phyloP scores from a whole-genome alignment of 2,329 filamentous ascomycete genomes.

The Monosporascus sp. region DNA sequence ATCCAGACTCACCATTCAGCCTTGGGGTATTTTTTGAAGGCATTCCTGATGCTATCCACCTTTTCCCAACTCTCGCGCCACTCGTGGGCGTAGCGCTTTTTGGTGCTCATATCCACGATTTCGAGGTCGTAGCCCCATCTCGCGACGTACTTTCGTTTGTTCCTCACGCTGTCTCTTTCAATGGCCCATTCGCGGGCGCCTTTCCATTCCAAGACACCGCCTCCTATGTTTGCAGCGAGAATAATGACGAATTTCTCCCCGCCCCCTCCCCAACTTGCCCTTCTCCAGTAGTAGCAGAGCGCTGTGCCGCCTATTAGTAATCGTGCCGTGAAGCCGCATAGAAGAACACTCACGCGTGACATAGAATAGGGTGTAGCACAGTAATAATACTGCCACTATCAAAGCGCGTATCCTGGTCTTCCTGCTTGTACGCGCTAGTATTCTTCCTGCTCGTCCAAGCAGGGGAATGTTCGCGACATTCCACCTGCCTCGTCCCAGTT shows the following conservation, averaged over 20 bases:
- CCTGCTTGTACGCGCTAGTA: constrained; percentile 51
- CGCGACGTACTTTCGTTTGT: constrained; percentile 84
- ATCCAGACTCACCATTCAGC: constrained; percentile 76
- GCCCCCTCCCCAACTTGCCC: constrained; percentile 68
- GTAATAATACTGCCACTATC: constrained; percentile 52
- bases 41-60: constrained; percentile 85
- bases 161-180: constrained; percentile 89
- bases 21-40: constrained; percentile 87
- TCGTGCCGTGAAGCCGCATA: neutral
- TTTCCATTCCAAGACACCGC: constrained; percentile 99
- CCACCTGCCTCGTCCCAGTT: constrained; percentile 56
- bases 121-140: constrained; percentile 95
- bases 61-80: constrained; percentile 99
- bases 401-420: constrained; percentile 61
- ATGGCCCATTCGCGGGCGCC: constrained; percentile 96
- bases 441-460: constrained; percentile 40
- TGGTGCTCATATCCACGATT: constrained; percentile 96
- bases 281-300: constrained; percentile 60
- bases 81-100: constrained; percentile 97
- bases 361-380: constrained; percentile 62
- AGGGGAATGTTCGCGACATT: constrained; percentile 43
- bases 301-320: constrained; percentile 34
- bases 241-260: constrained; percentile 93
- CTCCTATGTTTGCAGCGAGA: constrained; percentile 86
- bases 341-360: constrained; percentile 59